Percentiles rank a stretch among this genome's conserved stretches.
phyloP scores from a whole-genome alignment of 192 early-diverging fungal species.

The Mortierella hygrophila region DNA sequence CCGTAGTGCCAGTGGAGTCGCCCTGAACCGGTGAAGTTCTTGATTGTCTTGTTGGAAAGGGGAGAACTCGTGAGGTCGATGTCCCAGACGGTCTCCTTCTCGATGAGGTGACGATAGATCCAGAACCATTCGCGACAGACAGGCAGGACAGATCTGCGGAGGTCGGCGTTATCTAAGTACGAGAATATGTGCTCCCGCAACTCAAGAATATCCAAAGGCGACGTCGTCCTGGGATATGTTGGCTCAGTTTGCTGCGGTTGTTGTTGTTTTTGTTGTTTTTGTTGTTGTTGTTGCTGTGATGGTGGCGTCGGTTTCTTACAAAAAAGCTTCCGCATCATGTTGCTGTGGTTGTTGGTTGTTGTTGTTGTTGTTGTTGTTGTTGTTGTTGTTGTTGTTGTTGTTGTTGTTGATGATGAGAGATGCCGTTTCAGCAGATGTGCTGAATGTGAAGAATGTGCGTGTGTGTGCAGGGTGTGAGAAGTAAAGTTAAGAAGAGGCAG shows the following conservation, averaged over 20 bases:
- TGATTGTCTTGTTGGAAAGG: neutral
- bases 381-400: neutral
- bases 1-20: constrained; percentile 1
- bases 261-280: neutral
- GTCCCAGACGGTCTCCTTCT: neutral
- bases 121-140: constrained; percentile 4
- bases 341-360: neutral
- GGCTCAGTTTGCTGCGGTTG: neutral
- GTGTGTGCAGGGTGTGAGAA: neutral
- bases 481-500: neutral
- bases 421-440: no score
- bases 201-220: neutral
- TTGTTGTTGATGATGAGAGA: neutral
- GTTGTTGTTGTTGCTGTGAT: neutral
- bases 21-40: neutral
- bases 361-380: neutral
- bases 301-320: neutral
- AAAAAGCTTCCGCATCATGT: neutral
- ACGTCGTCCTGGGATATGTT: neutral
- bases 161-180: neutral
- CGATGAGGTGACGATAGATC: neutral
- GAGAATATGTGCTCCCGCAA: neutral
- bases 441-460: no score
- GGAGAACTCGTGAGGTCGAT: neutral
- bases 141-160: neutral